phyloP scores from a whole-genome alignment of 2,329 filamentous ascomycete species.

The Cordyceps sp. region DNA sequence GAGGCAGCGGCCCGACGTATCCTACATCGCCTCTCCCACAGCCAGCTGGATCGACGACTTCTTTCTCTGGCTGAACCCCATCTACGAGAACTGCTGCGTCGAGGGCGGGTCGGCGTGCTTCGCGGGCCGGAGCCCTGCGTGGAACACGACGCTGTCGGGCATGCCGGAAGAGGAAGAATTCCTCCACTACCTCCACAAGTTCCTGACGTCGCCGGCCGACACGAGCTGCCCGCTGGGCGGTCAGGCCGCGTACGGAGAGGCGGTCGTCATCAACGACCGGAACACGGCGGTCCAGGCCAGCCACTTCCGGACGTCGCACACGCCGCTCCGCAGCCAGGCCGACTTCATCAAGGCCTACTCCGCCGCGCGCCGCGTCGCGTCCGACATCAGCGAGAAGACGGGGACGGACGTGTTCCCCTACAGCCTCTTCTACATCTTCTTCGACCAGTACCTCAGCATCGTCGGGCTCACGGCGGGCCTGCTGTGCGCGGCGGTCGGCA shows the following conservation, averaged over 20 bases:
- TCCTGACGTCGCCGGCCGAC: constrained; percentile 64
- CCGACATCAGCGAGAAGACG: constrained; percentile 54
- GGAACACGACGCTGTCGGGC: constrained; percentile 77
- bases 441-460: constrained; percentile 88
- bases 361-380: constrained; percentile 73
- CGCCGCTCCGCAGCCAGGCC: constrained; percentile 67
- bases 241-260: constrained; percentile 70
- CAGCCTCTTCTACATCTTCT: constrained; percentile 97
- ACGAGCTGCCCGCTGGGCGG: constrained; percentile 79
- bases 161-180: constrained; percentile 96
- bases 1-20: constrained; percentile 72
- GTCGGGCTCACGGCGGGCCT: constrained; percentile 63
- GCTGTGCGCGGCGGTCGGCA: constrained; percentile 65
- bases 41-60: constrained; percentile 97
- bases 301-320: constrained; percentile 85
- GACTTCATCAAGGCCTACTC: constrained; percentile 90
- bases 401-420: constrained; percentile 84
- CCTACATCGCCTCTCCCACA: constrained; percentile 73
- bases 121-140: constrained; percentile 54
- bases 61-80: constrained; percentile 89
- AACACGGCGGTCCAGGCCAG: constrained; percentile 57
- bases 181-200: constrained; percentile 67
- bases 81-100: constrained; percentile 53
- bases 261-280: constrained; percentile 61
- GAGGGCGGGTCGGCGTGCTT: constrained; percentile 64